These are phyloP conservation scores for Poa pratensis DNA, from an alignment of 176 grass and related monocot species.

Conservation along the genomic window DNA sequence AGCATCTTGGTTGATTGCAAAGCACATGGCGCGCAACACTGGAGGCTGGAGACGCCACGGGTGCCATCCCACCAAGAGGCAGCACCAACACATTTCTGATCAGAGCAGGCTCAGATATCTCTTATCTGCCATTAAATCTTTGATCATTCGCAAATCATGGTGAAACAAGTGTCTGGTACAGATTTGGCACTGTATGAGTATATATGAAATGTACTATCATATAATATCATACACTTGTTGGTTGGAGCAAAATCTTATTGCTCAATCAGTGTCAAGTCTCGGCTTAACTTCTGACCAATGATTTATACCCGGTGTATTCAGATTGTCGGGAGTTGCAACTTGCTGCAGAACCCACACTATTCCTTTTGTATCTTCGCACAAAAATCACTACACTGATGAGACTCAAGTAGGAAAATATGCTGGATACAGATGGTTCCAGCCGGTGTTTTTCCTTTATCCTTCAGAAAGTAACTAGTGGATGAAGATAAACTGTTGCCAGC, in stretches of 20 bases:
- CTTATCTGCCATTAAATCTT: not conserved
- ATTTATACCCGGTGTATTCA: not conserved
- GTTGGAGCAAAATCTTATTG: conserved; percentile 5
- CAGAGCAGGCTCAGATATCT: not conserved
- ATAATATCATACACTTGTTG: not conserved
- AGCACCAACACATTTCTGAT: conserved; percentile 1
- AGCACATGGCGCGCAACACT: conserved; percentile 34
- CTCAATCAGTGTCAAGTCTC: conserved; percentile 1
- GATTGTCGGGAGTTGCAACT: not conserved
- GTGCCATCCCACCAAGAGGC: conserved; percentile 12
- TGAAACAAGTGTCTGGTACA: not conserved
- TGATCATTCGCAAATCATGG: not conserved
- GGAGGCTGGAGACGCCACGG: conserved; percentile 3
- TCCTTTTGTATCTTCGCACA: not conserved
- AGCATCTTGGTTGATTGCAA: conserved; percentile 36
- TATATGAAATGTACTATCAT: not conserved
- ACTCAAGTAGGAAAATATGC: not conserved
- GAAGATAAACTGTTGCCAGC: not conserved
- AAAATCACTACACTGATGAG: not conserved
- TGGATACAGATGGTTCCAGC: not conserved
- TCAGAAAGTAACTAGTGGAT: not conserved
- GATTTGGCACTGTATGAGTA: conserved; percentile 7
- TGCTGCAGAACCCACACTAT: not conserved
- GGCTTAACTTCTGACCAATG: not conserved
- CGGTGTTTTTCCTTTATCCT: not conserved